Conservation (phyloP, 192 early-diverging fungal genomes). For the Backusella sp. region DNA sequence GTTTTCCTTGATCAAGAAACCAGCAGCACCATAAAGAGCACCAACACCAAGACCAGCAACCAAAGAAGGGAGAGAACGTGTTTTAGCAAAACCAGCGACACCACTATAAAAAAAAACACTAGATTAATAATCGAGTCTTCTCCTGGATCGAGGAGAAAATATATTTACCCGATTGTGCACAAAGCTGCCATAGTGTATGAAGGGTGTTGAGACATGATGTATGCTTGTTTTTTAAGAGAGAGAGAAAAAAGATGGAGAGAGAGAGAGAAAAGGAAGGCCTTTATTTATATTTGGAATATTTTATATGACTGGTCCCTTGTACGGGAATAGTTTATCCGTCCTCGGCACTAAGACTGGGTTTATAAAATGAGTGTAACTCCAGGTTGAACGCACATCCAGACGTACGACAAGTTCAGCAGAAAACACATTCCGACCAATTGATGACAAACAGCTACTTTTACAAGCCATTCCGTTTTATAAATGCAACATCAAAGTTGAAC, state of each 20-base stretch:
- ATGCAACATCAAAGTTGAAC: no score
- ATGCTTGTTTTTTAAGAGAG: neutral
- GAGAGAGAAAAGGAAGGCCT: neutral
- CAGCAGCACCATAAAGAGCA: slow-evolving; percentile 40
- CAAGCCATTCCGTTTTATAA: no score
- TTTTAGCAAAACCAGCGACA: slow-evolving; percentile 32
- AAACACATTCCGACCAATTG: no score
- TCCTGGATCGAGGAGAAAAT: neutral
- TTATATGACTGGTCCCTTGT: neutral
- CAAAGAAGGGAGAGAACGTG: slow-evolving; percentile 41
- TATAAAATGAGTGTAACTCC: neutral
- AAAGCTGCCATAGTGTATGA: slow-evolving; percentile 35
- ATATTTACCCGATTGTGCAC: slow-evolving; percentile 25
- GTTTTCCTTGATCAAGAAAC: slow-evolving; percentile 39
- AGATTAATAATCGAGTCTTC: neutral
- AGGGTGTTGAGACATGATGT: slow-evolving; percentile 34
- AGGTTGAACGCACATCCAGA: no score
- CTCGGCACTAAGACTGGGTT: neutral
- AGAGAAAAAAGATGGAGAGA: neutral
- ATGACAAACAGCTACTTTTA: no score
- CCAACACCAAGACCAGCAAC: slow-evolving; percentile 40
- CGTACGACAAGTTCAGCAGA: no score
- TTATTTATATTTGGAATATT: neutral
- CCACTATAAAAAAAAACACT: slow-evolving; percentile 22
- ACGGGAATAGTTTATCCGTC: neutral